phyloP scores from a whole-genome alignment of 768 basidiomycete species.

The Symmetrospora coprosmae region DNA sequence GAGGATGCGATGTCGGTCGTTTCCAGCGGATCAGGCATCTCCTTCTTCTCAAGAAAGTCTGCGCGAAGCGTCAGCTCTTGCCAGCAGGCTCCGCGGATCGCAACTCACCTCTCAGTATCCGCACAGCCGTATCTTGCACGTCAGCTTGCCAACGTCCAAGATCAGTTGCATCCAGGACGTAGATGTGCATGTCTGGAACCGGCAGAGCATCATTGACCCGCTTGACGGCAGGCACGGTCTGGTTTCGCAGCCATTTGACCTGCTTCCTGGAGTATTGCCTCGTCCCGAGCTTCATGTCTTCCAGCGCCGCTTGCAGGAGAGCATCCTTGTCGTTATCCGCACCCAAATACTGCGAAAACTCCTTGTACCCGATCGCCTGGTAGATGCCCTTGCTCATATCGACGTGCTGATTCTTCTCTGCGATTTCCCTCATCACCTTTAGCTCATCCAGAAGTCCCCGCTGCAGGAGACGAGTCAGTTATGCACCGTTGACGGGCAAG shows the following conservation, averaged over 20 bases:
- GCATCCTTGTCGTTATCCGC: slow-evolving; percentile 33
- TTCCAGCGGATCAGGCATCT: background rate
- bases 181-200: slow-evolving; percentile 40
- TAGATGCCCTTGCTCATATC: slow-evolving; percentile 76
- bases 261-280: slow-evolving; percentile 83
- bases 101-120: background rate
- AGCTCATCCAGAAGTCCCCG: slow-evolving; percentile 72
- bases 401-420: slow-evolving; percentile 27
- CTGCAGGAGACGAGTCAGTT: slow-evolving; percentile 38
- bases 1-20: background rate
- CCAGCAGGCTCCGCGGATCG: too few relatives aligned
- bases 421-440: slow-evolving; percentile 33
- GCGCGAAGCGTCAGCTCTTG: background rate
- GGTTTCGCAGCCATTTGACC: slow-evolving; percentile 80
- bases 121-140: background rate
- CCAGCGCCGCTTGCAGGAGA: slow-evolving; percentile 48
- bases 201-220: slow-evolving; percentile 26
- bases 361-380: slow-evolving; percentile 90
- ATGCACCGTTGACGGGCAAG: background rate
- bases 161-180: slow-evolving; percentile 60
- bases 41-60: background rate
- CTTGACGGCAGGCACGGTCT: slow-evolving; percentile 51
- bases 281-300: slow-evolving; percentile 72
- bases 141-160: background rate
- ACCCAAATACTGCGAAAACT: slow-evolving; percentile 57